Evolutionary conservation across 306 rosid genomes (phyloP).

Genomic region (Vigna hirtella): DNA sequence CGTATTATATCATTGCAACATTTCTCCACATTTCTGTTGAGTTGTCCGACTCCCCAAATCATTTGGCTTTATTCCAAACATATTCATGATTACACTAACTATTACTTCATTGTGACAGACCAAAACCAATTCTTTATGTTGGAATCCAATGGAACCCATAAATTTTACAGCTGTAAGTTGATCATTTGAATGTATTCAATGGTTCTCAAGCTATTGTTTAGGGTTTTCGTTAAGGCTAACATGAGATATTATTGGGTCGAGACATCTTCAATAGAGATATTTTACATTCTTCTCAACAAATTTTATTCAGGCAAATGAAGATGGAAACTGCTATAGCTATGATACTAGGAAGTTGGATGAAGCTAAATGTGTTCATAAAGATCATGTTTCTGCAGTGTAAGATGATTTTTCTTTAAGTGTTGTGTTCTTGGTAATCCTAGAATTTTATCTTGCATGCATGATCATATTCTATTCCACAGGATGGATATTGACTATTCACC

Average conservation of each 20-base stretch:
- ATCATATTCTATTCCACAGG: slow-evolving; percentile 53
- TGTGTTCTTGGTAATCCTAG: slow-evolving; percentile 16
- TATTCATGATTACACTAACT: slow-evolving; percentile 48
- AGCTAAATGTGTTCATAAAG: slow-evolving; percentile 89
- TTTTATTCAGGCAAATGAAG: slow-evolving; percentile 88
- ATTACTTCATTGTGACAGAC: slow-evolving; percentile 66
- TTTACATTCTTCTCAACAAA: slow-evolving; percentile 31
- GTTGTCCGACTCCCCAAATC: not conserved
- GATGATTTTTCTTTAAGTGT: slow-evolving; percentile 40
- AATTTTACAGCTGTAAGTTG: slow-evolving; percentile 92
- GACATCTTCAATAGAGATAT: not conserved
- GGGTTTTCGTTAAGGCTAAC: not conserved
- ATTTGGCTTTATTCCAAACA: slow-evolving; percentile 11
- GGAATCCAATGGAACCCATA: slow-evolving; percentile 99
- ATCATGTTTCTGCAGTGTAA: slow-evolving; percentile 97
- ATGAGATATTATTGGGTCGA: slow-evolving; percentile 22
- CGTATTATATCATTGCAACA: not conserved
- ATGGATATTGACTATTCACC: slow-evolving; percentile 97
- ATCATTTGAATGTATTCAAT: slow-evolving; percentile 20
- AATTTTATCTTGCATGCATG: not conserved
- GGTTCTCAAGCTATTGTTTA: not conserved
- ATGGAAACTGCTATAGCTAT: slow-evolving; percentile 81
- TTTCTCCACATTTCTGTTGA: not conserved
- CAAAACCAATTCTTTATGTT: slow-evolving; percentile 78
- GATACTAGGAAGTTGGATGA: slow-evolving; percentile 77